Evolutionary conservation across 23 red algal species (phyloP).

Genomic region (Cyanidioschyzon merolae): DNA sequence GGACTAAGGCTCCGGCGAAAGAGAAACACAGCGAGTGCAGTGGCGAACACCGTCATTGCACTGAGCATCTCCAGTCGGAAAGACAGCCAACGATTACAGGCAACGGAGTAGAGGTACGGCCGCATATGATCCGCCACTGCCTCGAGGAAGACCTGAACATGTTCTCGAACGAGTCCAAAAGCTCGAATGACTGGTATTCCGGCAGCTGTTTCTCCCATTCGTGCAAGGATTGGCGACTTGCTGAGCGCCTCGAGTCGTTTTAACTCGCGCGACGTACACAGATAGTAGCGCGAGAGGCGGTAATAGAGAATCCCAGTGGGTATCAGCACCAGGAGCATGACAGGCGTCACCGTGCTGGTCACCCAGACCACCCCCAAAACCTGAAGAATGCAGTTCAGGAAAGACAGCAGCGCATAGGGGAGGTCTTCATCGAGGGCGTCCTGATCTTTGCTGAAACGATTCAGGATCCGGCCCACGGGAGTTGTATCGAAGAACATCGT

Average conservation of each 20-base stretch:
- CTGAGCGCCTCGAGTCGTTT: conserved; percentile 27
- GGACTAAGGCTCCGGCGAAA: conserved; percentile 37
- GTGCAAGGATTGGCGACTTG: conserved; percentile 30
- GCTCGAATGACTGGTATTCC: conserved; percentile 25
- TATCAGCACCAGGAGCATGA: conserved; percentile 17
- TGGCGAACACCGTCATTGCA: not conserved
- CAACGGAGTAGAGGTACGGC: conserved; percentile 24
- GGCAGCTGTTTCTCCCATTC: conserved; percentile 29
- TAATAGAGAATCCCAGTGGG: conserved; percentile 29
- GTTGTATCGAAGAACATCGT: conserved; percentile 42
- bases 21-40: not conserved
- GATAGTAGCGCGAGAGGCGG: conserved; percentile 12
- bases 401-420: conserved; percentile 22
- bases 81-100: conserved; percentile 48
- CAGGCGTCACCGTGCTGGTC: not conserved
- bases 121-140: conserved; percentile 13
- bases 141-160: not conserved
- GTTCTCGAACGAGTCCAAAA: conserved; percentile 8
- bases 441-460: conserved; percentile 37
- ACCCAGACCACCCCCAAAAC: conserved; percentile 23
- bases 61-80: conserved; percentile 12
- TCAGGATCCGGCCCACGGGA: conserved; percentile 35
- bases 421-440: conserved; percentile 31
- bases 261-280: conserved; percentile 29
- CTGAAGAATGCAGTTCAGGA: conserved; percentile 17